phyloP scores from a whole-genome alignment of 1,284 basidiomycete genomes.

The Papiliotrema fonsecae region DNA sequence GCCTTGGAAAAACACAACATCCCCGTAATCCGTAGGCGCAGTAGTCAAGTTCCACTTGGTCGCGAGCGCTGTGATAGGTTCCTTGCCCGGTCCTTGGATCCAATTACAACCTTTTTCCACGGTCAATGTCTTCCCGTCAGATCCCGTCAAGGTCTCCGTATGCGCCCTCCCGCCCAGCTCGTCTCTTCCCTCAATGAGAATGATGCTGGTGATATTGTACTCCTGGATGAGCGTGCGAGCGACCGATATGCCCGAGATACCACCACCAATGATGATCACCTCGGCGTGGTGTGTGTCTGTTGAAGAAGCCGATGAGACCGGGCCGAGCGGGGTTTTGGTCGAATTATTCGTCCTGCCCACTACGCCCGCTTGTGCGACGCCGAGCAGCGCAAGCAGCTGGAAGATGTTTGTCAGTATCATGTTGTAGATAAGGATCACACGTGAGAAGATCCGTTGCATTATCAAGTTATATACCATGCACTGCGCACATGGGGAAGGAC shows the following conservation, averaged over 20 bases:
- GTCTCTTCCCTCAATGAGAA: constrained; percentile 58
- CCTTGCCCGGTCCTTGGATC: constrained; percentile 59
- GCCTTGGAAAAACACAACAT: neutral
- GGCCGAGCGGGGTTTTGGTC: too few species aligned
- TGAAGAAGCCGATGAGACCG: too few species aligned
- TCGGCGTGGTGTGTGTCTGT: too few species aligned
- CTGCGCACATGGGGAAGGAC: too few species aligned
- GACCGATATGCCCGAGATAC: constrained; percentile 62
- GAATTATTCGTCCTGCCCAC: too few species aligned
- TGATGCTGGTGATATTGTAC: constrained; percentile 56
- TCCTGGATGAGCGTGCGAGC: constrained; percentile 58
- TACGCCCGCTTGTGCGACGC: too few species aligned
- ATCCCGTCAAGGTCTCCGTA: constrained; percentile 47
- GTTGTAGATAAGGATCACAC: too few species aligned
- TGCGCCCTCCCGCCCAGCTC: constrained; percentile 62
- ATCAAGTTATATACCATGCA: too few species aligned
- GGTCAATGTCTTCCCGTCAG: constrained; percentile 41
- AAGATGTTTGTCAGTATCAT: too few species aligned
- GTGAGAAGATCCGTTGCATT: too few species aligned
- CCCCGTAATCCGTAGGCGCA: neutral
- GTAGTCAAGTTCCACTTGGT: neutral
- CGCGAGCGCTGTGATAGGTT: constrained; percentile 19
- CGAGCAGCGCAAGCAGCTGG: too few species aligned
- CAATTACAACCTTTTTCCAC: constrained; percentile 66
- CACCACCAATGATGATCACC: constrained; percentile 59